Evolutionary conservation across 169 alveolate genomes (phyloP), one percentile per base, ranked within the genome.

Genomic region (Cryptosporidium canis): DNA sequence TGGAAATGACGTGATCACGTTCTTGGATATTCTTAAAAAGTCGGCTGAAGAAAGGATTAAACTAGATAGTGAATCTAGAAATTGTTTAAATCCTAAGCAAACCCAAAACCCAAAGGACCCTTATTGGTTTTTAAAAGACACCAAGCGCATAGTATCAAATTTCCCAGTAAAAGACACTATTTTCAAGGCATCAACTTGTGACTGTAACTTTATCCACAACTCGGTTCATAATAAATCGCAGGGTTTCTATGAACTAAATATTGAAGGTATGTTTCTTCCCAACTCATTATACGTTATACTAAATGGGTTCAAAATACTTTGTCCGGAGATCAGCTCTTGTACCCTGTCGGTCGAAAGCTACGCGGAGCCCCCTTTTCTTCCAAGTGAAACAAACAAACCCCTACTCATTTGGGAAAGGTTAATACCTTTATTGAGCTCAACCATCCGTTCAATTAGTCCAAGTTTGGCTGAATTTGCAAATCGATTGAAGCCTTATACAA

Each of bases 301-400:
- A 33, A 77, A 33, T 77, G 87, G 87, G 4, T 27, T 77, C 9
- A 77, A 77, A 77, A 27, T 37, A 2, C 64, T 77, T 35, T 77
- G 61, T 9, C 64, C 87, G 4, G 87, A 77, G 44, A 56, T 77
- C 8, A n/a, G 8, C 21, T 24, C 70, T 12, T 55, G 33, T 18
- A 33, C 12, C 41, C 35, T 77, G 12, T 58, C 87, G 14, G 21
- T 77, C 29, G 87, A 77, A 77, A 58, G 35, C 45, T 12, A 14
- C 11, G 61, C 71, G 37, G 87, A 77, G 12, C 87, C 87, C 3
- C 87, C 87, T 7, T 77, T 77, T 43, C 37, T 77, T 2, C 87
- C 87, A 12, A 24, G 6, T 9, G 87, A 77, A 77, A 2, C 33
- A 58, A 39, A 3, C 6, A 58, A 77, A 1, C 33, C 58, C 16